A percentile compares a stretch with the other conserved stretches of the same genome.
Conservation (phyloP, 306 rosid species). For the Lagenaria siceraria region DNA sequence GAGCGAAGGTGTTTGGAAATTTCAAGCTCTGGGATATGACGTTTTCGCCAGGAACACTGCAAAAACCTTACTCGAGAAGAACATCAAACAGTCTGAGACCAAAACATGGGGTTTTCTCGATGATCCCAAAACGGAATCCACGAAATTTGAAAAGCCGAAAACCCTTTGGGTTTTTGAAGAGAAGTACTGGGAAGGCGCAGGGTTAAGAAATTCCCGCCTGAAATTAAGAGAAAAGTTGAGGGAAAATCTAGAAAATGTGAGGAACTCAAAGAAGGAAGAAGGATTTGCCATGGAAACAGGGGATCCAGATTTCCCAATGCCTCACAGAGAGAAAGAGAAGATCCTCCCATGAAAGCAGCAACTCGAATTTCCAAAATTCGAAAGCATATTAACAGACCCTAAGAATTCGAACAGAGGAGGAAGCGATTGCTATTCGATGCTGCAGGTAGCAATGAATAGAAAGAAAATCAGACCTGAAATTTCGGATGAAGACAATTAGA, state of each 20-base stretch:
- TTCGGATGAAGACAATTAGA: neutral
- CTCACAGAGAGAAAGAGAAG: neutral
- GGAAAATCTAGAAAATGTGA: neutral
- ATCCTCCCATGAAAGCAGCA: neutral
- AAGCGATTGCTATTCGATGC: neutral
- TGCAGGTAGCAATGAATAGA: neutral
- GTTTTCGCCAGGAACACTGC: neutral
- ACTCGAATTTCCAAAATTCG: neutral
- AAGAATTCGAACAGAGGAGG: neutral
- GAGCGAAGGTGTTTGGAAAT: neutral
- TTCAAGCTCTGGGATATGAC: neutral
- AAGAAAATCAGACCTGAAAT: neutral
- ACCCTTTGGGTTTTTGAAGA: neutral
- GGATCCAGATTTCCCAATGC: neutral
- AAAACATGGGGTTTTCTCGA: neutral
- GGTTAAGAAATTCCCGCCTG: neutral
- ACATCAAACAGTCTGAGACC: neutral
- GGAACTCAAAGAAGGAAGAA: neutral
- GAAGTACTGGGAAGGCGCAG: neutral
- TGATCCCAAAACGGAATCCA: neutral
- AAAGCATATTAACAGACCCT: neutral
- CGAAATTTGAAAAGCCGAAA: neutral
- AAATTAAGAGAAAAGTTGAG: neutral
- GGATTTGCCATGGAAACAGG: neutral
- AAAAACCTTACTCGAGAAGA: neutral